Percentiles rank a stretch among this genome's conserved stretches.
These are phyloP conservation scores for Hygrophorus russula DNA, from an alignment of 768 basidiomycete species.

Conservation along the genomic window DNA sequence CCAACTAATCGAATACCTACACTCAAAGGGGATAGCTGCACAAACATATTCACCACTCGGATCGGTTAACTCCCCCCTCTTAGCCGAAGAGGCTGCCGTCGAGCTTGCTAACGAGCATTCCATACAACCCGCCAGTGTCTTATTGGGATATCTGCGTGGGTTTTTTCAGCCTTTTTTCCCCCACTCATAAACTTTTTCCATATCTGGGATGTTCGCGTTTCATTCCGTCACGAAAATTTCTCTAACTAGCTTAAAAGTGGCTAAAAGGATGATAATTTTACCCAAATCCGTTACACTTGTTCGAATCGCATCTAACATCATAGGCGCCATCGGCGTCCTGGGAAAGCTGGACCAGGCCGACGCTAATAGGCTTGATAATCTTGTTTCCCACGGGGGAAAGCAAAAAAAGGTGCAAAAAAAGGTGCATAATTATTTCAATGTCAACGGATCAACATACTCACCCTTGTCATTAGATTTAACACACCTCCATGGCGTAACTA, in stretches of 20 bases:
- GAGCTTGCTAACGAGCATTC: slow-evolving; percentile 49
- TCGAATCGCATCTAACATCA: slow-evolving; percentile 52
- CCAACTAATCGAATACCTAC: slow-evolving; percentile 50
- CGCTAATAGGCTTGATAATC: slow-evolving; percentile 42
- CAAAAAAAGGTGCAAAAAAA: too few species aligned
- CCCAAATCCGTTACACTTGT: slow-evolving; percentile 69
- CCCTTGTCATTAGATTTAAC: slow-evolving; percentile 31
- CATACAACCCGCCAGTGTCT: slow-evolving; percentile 42
- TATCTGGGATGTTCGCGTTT: background rate
- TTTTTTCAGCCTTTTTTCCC: background rate
- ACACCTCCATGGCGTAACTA: slow-evolving; percentile 62
- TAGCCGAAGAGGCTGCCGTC: slow-evolving; percentile 48
- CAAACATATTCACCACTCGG: slow-evolving; percentile 80
- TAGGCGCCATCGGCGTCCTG: slow-evolving; percentile 35
- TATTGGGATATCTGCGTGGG: slow-evolving; percentile 55
- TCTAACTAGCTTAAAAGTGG: slow-evolving; percentile 26
- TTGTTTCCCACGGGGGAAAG: slow-evolving; percentile 44
- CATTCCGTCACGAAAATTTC: background rate
- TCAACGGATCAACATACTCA: slow-evolving; percentile 8
- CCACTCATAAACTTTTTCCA: background rate
- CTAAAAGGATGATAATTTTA: slow-evolving; percentile 53
- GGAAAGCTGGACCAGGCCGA: slow-evolving; percentile 39
- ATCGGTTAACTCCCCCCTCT: slow-evolving; percentile 52
- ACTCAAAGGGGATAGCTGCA: slow-evolving; percentile 53
- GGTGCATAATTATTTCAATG: slow-evolving; percentile 20